These are phyloP conservation scores for Saccharomyces hybrid DNA, from an alignment of 1,139 yeast species.

Conservation along the genomic window DNA sequence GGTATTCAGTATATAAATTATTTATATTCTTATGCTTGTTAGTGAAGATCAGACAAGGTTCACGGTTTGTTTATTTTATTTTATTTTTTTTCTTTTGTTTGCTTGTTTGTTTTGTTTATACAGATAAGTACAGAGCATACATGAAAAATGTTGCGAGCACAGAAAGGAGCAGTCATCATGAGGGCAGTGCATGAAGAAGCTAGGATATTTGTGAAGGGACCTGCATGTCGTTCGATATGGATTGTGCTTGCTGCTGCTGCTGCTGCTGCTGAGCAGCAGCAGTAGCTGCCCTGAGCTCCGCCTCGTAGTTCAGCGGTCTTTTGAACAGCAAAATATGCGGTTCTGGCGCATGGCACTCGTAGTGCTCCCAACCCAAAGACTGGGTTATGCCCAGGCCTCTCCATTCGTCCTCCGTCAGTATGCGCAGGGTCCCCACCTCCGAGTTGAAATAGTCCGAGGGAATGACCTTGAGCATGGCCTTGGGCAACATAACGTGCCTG, in stretches of 20 bases:
- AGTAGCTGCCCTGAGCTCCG: slow-evolving; percentile 30
- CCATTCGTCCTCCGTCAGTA: slow-evolving; percentile 95
- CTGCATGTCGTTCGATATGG: not conserved
- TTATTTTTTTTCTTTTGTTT: not conserved
- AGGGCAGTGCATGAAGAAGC: too few species aligned
- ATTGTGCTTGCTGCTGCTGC: slow-evolving; percentile 10
- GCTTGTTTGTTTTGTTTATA: not conserved
- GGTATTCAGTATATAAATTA: not conserved
- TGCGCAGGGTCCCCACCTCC: slow-evolving; percentile 89
- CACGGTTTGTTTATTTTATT: not conserved
- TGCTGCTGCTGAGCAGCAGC: slow-evolving; percentile 24
- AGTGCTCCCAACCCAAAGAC: slow-evolving; percentile 96
- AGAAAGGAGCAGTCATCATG: not conserved
- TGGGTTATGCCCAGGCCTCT: slow-evolving; percentile 97
- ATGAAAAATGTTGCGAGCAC: not conserved
- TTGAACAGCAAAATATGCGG: slow-evolving; percentile 93
- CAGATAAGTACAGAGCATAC: not conserved
- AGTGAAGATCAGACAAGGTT: not conserved
- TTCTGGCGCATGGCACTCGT: slow-evolving; percentile 97
- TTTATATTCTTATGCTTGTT: not conserved
- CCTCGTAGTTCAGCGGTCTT: slow-evolving; percentile 41
- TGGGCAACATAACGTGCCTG: slow-evolving; percentile 95
- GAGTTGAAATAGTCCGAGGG: slow-evolving; percentile 96
- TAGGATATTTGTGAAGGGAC: not conserved
- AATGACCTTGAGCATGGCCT: slow-evolving; percentile 87